phyloP scores from a whole-genome alignment of 257 asterid species.

The Solanum phureja region DNA sequence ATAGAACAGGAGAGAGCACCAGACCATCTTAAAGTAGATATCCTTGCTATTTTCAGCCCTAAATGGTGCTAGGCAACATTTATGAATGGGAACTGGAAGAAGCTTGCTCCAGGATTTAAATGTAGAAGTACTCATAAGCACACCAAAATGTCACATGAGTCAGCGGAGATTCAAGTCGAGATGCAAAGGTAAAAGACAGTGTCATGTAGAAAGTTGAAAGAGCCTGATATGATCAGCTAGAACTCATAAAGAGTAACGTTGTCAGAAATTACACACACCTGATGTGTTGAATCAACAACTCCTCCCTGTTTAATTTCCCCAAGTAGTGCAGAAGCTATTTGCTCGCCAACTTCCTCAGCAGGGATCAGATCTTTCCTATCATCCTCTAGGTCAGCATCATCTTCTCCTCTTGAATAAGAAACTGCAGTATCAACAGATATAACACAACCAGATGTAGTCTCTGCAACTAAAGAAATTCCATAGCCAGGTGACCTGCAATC shows the following conservation, averaged over 20 bases:
- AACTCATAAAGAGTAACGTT: not conserved
- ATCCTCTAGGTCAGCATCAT: slow-evolving; percentile 41
- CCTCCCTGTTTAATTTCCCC: slow-evolving; percentile 86
- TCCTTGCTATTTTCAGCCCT: not conserved
- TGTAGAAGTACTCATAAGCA: not conserved
- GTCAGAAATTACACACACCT: slow-evolving; percentile 33
- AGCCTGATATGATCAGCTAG: not conserved
- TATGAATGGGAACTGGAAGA: not conserved
- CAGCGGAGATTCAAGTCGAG: not conserved
- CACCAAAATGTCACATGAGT: not conserved
- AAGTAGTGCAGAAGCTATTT: slow-evolving; percentile 49
- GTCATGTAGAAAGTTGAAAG: not conserved
- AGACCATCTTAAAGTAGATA: not conserved
- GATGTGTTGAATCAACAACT: slow-evolving; percentile 96
- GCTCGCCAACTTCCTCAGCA: slow-evolving; percentile 62
- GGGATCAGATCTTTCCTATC: slow-evolving; percentile 47
- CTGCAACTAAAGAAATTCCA: slow-evolving; percentile 79
- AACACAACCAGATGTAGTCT: slow-evolving; percentile 79
- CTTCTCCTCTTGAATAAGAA: slow-evolving; percentile 33
- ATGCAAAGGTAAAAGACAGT: not conserved
- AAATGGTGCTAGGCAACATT: not conserved
- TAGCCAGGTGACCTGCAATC: slow-evolving; percentile 76
- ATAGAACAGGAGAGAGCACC: not conserved
- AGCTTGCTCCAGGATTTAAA: not conserved
- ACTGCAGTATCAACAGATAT: slow-evolving; percentile 70